A percentile compares a stretch with the other conserved stretches of the same genome.
These are phyloP conservation scores for Hypomontagnella submonticulosa DNA, from an alignment of 495 filamentous ascomycete genomes.

Conservation along the genomic window DNA sequence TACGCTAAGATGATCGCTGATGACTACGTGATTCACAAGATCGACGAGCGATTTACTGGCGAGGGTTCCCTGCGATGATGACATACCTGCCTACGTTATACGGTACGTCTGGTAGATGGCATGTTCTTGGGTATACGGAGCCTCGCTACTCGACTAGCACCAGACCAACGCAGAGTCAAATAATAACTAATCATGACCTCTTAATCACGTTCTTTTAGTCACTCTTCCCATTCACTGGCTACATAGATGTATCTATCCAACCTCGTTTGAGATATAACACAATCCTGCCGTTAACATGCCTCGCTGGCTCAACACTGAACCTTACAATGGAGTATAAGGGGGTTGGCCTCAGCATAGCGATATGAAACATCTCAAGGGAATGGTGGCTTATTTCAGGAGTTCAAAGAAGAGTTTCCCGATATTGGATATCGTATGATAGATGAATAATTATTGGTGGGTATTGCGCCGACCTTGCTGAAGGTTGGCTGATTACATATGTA, in stretches of 20 bases:
- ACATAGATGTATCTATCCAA: too few relatives aligned
- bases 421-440: neutral
- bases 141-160: neutral
- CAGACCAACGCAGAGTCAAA: too few relatives aligned
- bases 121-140: neutral
- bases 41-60: neutral
- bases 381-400: neutral
- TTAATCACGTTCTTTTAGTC: too few relatives aligned
- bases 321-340: too few relatives aligned
- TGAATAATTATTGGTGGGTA: too few relatives aligned
- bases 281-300: too few relatives aligned
- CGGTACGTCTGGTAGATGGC: conserved; percentile 1
- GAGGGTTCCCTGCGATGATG: neutral
- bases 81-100: neutral
- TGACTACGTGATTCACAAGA: neutral
- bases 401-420: neutral
- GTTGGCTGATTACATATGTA: neutral
- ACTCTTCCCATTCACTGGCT: too few relatives aligned
- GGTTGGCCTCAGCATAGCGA: too few relatives aligned
- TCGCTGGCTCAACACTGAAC: too few relatives aligned
- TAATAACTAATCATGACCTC: too few relatives aligned
- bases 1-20: conserved; percentile 8
- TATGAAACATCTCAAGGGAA: neutral
- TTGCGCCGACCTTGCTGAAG: neutral
- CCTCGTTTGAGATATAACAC: too few relatives aligned